Base-by-base conservation (phyloP, 148 eudicot genomes). In the Amaranthus hypochondriacus region DNA sequence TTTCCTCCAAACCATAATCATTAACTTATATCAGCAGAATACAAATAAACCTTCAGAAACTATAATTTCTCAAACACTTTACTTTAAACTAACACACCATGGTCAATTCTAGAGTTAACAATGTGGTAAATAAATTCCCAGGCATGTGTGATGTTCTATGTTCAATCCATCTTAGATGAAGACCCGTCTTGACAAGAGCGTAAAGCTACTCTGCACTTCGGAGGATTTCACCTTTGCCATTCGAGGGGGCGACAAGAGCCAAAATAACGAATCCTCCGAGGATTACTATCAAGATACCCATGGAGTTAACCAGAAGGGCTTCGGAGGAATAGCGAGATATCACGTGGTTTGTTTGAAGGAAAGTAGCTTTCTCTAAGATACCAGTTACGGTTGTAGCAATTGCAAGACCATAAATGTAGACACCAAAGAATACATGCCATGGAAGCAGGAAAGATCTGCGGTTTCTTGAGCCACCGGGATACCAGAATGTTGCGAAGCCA, bases 401-500 rank as follows among this genome's bases (percentile, higher is more conserved):
- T 11, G 99, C 87, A 44, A 95, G 91, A 63, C 89, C 94, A 56
- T 95, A 92, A 7, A 92, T 95, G 72, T 92, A 95, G 15, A 90
- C 75, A 48, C 99, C 97, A 0, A 95, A 84, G 79, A 86, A 90
- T 7, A 85, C 89, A 72, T 95, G 99, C 99, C 99, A 95, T 10
- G 96, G 92, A 64, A 88, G 74, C 18, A 92, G 84, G 66, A 76
- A 85, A 9, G 78, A 72, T 80, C 96, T 82, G 82, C 83, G 85
- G 84, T 75, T 90, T 73, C 87, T 87, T 52, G 92, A 86, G 78
- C 99, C 94, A 69, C 99, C 97, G 0, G 99, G 99, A 69, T 95
- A 95, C 94, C 96, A 95, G 62, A 85, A 95, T n/a, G 96, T 89
- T 69, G 81, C 76, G 80, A 89, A 95, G 68, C 99, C 97, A 84